Conservation (phyloP, 2,329 filamentous ascomycete genomes). For the Stromatinia cepivora region DNA sequence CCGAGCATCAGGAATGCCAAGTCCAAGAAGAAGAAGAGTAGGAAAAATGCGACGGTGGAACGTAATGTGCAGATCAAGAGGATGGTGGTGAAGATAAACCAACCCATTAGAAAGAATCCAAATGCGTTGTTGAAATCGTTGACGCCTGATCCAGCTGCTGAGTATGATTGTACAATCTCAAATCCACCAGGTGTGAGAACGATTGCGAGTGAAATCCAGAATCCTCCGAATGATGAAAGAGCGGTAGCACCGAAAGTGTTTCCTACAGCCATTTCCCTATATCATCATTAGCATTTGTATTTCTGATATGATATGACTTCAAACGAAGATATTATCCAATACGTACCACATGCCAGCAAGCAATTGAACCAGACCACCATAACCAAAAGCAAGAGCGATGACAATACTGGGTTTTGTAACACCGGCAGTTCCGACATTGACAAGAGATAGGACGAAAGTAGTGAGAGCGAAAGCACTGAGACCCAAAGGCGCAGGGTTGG, state of each 20-base stretch:
- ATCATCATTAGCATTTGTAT: not conserved
- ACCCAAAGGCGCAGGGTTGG: slow-evolving; percentile 61
- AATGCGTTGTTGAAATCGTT: slow-evolving; percentile 50
- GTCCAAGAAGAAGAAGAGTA: slow-evolving; percentile 59
- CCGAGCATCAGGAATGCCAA: slow-evolving; percentile 58
- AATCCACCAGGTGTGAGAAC: slow-evolving; percentile 59
- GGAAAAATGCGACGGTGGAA: slow-evolving; percentile 61
- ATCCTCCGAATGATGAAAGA: slow-evolving; percentile 62
- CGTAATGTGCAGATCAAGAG: slow-evolving; percentile 55
- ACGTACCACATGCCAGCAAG: slow-evolving; percentile 62
- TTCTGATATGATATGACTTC: not conserved
- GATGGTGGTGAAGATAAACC: slow-evolving; percentile 64
- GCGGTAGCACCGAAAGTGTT: slow-evolving; percentile 66
- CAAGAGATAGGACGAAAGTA: slow-evolving; percentile 59
- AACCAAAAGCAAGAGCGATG: slow-evolving; percentile 57
- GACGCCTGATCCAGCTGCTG: slow-evolving; percentile 29
- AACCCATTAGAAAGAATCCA: slow-evolving; percentile 59
- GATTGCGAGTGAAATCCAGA: slow-evolving; percentile 61
- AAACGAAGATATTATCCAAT: not conserved
- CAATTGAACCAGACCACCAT: slow-evolving; percentile 68
- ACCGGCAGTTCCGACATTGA: slow-evolving; percentile 55
- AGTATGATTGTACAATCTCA: slow-evolving; percentile 46
- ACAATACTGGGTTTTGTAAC: slow-evolving; percentile 54
- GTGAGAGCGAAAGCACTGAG: slow-evolving; percentile 62
- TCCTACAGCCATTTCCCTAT: slow-evolving; percentile 61